These are phyloP conservation scores for Tranzscheliella williamsii DNA, from an alignment of 1,284 basidiomycete species.

Conservation along the genomic window DNA sequence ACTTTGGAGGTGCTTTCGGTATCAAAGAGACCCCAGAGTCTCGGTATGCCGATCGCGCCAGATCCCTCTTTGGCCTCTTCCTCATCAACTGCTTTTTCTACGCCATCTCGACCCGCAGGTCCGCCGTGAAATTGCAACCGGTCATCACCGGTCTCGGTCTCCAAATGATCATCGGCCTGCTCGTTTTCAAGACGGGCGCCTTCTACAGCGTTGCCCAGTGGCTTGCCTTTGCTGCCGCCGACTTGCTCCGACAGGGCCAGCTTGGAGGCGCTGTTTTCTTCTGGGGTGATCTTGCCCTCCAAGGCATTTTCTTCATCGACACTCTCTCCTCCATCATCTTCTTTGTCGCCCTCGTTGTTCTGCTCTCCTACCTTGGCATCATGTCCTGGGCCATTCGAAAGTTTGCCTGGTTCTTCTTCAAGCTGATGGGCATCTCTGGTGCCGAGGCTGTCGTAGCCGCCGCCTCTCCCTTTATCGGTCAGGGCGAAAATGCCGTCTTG, in stretches of 20 bases:
- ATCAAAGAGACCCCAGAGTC: conserved; percentile 44
- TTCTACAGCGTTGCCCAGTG: conserved; percentile 47
- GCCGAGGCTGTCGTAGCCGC: conserved; percentile 89
- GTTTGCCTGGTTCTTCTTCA: conserved; percentile 88
- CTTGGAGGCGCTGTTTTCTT: conserved; percentile 53
- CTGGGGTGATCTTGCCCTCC: conserved; percentile 37
- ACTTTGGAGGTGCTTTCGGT: conserved; percentile 51
- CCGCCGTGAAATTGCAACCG: conserved; percentile 44
- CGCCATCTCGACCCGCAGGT: conserved; percentile 34
- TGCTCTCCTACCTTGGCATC: conserved; percentile 66
- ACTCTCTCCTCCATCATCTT: conserved; percentile 68
- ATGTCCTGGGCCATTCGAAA: conserved; percentile 54
- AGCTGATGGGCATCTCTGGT: conserved; percentile 71
- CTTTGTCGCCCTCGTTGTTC: conserved; percentile 68
- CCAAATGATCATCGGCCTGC: conserved; percentile 55
- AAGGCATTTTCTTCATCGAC: conserved; percentile 55
- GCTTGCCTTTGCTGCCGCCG: conserved; percentile 50
- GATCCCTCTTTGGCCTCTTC: conserved; percentile 48
- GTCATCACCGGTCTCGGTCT: conserved; percentile 50
- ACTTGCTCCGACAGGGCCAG: conserved; percentile 49
- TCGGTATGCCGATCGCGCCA: conserved; percentile 40
- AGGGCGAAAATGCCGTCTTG: conserved; percentile 56
- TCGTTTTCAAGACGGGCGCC: conserved; percentile 56
- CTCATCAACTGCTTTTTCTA: conserved; percentile 51
- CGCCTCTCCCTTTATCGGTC: conserved; percentile 84